Evolutionary conservation across 2,329 filamentous ascomycete genomes (phyloP).

Genomic region (Pseudogymnoascus sp.): DNA sequence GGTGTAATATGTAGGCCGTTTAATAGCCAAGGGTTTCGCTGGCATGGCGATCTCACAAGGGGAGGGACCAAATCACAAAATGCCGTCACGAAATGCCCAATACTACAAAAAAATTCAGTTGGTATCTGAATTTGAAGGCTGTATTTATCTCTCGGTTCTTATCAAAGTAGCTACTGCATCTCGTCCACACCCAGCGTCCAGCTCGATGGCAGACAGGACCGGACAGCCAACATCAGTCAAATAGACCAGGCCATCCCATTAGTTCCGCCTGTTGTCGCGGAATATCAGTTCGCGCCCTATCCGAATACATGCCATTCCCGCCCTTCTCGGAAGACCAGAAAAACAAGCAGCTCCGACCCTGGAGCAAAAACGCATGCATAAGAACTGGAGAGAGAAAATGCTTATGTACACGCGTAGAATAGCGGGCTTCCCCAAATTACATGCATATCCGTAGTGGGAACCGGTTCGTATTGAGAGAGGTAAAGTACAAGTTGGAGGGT

Average conservation of each 20-base stretch:
- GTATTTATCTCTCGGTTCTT: conserved; percentile 6
- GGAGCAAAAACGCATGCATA: conserved; percentile 8
- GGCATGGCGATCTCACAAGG: background rate
- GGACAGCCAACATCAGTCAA: background rate
- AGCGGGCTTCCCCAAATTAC: conserved; percentile 8
- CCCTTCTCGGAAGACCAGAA: conserved; percentile 1
- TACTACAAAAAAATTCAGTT: background rate
- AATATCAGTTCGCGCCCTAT: background rate
- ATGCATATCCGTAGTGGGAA: conserved; percentile 6
- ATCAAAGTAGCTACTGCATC: conserved; percentile 1
- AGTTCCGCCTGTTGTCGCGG: background rate
- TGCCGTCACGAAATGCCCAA: background rate
- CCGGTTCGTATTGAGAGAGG: conserved; percentile 2
- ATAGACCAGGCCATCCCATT: background rate
- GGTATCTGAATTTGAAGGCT: conserved; percentile 6
- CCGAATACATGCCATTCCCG: background rate
- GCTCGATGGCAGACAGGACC: background rate
- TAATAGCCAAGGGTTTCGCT: background rate
- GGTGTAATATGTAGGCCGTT: background rate
- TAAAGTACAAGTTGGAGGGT: conserved; percentile 7
- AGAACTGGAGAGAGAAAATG: conserved; percentile 1
- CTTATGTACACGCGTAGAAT: conserved; percentile 6
- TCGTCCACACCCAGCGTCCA: background rate
- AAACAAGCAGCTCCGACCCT: background rate
- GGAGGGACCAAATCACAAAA: background rate